Base-by-base conservation (phyloP, 768 basidiomycete species). In the Agaricus sinodeliciosus region DNA sequence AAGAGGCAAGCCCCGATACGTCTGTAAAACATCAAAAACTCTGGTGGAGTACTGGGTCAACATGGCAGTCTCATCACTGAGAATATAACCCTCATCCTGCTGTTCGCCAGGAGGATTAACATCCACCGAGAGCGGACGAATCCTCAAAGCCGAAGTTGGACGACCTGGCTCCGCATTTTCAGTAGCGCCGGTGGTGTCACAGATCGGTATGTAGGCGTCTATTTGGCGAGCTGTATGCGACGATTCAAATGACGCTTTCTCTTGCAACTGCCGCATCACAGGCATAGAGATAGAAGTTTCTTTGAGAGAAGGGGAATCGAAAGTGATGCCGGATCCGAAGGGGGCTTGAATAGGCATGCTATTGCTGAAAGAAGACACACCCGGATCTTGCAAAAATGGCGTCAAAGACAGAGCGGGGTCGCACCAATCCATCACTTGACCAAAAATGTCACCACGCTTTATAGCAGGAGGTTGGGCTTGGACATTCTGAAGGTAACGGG, bases 221-320 rank as follows among this genome's bases (percentile, higher is more conserved):
- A 61, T 63, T 44, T 86, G 85, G 19, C 82, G 78, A 0, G 87
- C 89, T 0, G 90, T 93, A 35, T 87, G 65, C 0, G 82, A 83
- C 3, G 89, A 91, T 58, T 93, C 90, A 62, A 92, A 93, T 0
- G 87, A 89, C 58, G 91, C 88, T 84, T 91, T 87, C 63, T 85
- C 85, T 19, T 89, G 84, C n/a, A 93, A 64, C 40, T 74, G 71
- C 3, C 78, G 81, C 1, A 81, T 75, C 1, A 77, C 59, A 3
- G 73, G 71, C 3, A 80, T 63, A 44, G 68, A 72, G 15, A 79
- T 66, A 1, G 71, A 48, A 1, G 70, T 65, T 7, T 74, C 71
- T 31, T 68, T 73, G 55, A 76, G 71, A 0, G 73, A 64, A 3
- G 84, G 85, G 0, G 80, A 73, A 50, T 83, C 82, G 59, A 85